Base-by-base conservation (phyloP, 2,329 filamentous ascomycete species). In the Zopfia rhizophila region DNA sequence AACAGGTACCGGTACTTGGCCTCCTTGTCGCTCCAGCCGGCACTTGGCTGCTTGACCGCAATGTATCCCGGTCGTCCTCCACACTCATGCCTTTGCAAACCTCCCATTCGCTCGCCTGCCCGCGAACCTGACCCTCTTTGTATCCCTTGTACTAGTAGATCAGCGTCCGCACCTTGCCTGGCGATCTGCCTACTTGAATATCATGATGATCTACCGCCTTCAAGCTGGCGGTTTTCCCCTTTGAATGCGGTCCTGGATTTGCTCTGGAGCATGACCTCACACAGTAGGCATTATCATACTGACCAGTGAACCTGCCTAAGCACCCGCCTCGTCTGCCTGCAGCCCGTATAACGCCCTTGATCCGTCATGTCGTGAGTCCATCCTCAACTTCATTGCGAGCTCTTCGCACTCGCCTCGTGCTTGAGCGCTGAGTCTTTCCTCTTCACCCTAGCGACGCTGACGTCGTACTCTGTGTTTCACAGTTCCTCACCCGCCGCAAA, bases 401-500 rank as follows among this genome's bases (percentile, higher is more conserved):
- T 51, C 31, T 51, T 52, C 6, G 41, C 29, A 41, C 46, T 36
- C 32, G 37, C n/a, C 25, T 44, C 32, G 28, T 27, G 33, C 28
- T n/a, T 27, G 23, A 41, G 37, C 44, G 41, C 38, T 38, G 21
- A 29, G 14, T 30, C 35, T 37, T 45, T 31, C 27, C 30, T 30
- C 17, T 38, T 40, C 23, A 38, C 36, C 43, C 51, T 39, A 37
- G 48, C 28, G 48, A 41, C 51, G 65, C 68, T 72, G 62, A 72
- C 66, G 45, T 63, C 42, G 56, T 57, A 38, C 40, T 45, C 48
- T 45, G 28, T 41, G 53, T 56, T 45, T 45, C 52, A 65, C 57
- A 77, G 74, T 65, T 66, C 69, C 40, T 72, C 73, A 21, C 68
- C 68, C 42, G 67, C 71, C 53, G 65, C 72, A 60, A 74, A 75